Evolutionary conservation across 495 filamentous ascomycete species (phyloP).

Genomic region (Geopyxis carbonaria): DNA sequence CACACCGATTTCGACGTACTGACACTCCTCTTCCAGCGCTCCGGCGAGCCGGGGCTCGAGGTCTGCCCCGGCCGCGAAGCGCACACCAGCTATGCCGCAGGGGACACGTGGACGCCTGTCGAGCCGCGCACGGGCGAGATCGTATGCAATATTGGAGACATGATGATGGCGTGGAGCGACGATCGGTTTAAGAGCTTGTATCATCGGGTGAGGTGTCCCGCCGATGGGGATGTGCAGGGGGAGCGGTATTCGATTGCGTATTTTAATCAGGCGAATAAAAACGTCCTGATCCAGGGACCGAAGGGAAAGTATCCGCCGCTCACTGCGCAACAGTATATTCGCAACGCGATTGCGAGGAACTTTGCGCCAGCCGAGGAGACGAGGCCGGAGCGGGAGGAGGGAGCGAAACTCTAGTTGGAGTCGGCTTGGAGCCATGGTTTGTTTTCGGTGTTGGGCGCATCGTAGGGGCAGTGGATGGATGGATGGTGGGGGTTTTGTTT

Average conservation of each 20-base stretch:
- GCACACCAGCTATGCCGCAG: conserved; percentile 40
- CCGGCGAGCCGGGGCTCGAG: conserved; percentile 45
- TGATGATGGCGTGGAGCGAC: conserved; percentile 53
- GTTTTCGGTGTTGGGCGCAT: no score
- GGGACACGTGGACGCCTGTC: conserved; percentile 46
- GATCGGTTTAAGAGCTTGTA: conserved; percentile 52
- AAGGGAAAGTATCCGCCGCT: conserved; percentile 42
- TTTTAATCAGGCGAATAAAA: conserved; percentile 47
- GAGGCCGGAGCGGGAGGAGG: no score
- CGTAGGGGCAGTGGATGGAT: no score
- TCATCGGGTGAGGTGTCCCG: conserved; percentile 41
- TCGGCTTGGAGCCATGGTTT: no score
- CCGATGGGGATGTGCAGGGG: conserved; percentile 37
- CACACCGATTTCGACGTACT: conserved; percentile 49
- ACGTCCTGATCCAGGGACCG: conserved; percentile 44
- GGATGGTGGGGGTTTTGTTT: no score
- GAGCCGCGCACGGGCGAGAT: conserved; percentile 40
- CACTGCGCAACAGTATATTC: conserved; percentile 41
- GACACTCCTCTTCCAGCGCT: conserved; percentile 48
- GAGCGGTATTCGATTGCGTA: conserved; percentile 43
- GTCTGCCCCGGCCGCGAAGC: conserved; percentile 49
- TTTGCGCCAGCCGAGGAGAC: conserved; percentile 14
- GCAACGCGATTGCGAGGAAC: conserved; percentile 42
- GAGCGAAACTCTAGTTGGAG: no score
- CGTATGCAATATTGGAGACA: conserved; percentile 51